Evolutionary conservation across 257 asterid species (phyloP).

Genomic region (Solanum paucissectum): DNA sequence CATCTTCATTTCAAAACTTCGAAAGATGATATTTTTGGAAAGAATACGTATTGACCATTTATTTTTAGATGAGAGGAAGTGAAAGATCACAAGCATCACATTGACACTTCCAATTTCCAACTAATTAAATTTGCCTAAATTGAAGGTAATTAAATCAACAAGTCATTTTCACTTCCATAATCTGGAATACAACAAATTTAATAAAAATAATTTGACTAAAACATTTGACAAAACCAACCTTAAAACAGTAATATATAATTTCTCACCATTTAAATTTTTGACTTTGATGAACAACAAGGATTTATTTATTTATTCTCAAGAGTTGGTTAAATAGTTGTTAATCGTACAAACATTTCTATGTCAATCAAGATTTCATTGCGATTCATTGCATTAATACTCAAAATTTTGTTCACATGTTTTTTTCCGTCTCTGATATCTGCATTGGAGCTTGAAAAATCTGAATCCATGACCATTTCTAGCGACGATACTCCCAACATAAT

Average conservation of each 20-base stretch:
- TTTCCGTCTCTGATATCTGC: neutral
- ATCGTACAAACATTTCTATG: neutral
- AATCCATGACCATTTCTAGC: too few relatives aligned
- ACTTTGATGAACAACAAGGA: neutral
- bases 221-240: neutral
- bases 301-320: neutral
- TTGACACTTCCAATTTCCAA: neutral
- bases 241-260: neutral
- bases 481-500: fast-evolving
- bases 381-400: neutral
- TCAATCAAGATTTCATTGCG: neutral
- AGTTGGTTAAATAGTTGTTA: neutral
- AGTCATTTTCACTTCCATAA: neutral
- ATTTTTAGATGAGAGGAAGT: neutral
- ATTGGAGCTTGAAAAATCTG: neutral
- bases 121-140: neutral
- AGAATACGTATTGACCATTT: too few relatives aligned
- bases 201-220: neutral
- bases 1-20: neutral
- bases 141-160: neutral
- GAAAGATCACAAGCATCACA: neutral
- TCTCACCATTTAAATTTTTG: neutral
- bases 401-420: neutral
- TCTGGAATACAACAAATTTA: neutral
- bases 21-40: neutral